Base-by-base conservation (phyloP, 805 yeast species). In the Jamesozyma piceae region DNA sequence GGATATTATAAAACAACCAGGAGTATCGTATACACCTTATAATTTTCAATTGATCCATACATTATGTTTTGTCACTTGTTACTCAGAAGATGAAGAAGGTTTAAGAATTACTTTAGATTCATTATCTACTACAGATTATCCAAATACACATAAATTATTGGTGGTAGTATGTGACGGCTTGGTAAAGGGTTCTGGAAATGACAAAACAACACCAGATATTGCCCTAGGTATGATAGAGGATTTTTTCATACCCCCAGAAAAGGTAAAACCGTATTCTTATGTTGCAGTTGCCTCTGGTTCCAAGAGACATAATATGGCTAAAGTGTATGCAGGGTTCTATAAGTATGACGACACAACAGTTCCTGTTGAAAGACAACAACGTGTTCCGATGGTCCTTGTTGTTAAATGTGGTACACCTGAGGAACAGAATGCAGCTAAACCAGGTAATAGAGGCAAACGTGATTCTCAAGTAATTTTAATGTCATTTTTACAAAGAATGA, bases 221-320 rank as follows among this genome's bases (percentile, higher is more conserved):
- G 88, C 81, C 17, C 63, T 92, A 46, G 76, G 77, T 38, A 80
- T 92, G 89, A 86, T 92, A 90, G 76, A 80, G 10, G 87, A 82
- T 54, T 76, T 88, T 51, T 71, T 77, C 8, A 69, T 73, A 30
- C 83, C 86, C 0, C 73, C 71, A 10, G 94, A 86, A 18, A 78
- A 84, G 14, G 96, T 87, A 3, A 64, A 75, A 57, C 76, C 97
- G 0, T 73, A 79, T 56, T 88, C 97, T 0, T 90, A 92, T 61
- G 95, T 92, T 29, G 95, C 97, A 6, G 97, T 92, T 33, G 95
- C 95, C 2, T 83, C 83, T 53, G 98, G 98, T 51, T 54, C 85
- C 3, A 92, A 87, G 66, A 81, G 98, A 60, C 98, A 92, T 58
- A 92, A 92, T 61, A 88, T 89, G 95, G 97, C 98, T 22, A 92